Percentiles rank a stretch among this genome's conserved stretches.
Evolutionary conservation across 2,329 filamentous ascomycete species (phyloP).

Genomic region (Zasmidium angulare): DNA sequence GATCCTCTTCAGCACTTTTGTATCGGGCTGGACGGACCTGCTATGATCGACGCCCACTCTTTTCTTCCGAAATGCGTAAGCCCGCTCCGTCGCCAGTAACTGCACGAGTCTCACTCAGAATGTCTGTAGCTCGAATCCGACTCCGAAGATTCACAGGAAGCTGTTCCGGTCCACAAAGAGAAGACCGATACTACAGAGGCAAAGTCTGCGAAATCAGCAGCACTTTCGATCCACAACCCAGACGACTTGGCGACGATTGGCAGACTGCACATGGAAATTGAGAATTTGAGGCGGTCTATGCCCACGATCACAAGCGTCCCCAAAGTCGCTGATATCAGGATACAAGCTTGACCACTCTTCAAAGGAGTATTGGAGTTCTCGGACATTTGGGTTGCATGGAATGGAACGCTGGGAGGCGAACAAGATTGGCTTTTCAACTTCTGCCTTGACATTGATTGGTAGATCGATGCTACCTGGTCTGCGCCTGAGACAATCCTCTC

Average conservation of each 20-base stretch:
- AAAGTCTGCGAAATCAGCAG: not conserved
- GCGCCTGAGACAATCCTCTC: too few species aligned
- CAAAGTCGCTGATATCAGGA: not conserved
- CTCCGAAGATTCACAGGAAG: not conserved
- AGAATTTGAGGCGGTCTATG: not conserved
- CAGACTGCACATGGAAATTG: not conserved
- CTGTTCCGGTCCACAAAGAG: not conserved
- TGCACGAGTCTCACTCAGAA: not conserved
- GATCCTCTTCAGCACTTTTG: not conserved
- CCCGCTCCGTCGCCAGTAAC: not conserved
- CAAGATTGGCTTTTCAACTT: too few species aligned
- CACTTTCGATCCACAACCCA: constrained; percentile 2
- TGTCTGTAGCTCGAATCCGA: constrained; percentile 6
- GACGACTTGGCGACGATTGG: constrained; percentile 2
- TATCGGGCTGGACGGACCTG: not conserved
- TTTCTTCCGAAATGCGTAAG: not conserved
- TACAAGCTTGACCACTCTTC: not conserved
- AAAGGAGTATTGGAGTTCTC: too few species aligned
- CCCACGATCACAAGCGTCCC: not conserved
- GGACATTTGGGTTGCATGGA: too few species aligned
- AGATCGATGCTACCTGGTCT: too few species aligned
- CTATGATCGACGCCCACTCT: not conserved
- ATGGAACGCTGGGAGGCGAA: too few species aligned
- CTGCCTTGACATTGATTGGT: too few species aligned
- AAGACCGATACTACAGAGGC: not conserved